Conservation (phyloP, 495 filamentous ascomycete species). For the Aspergillus bertholletiae region DNA sequence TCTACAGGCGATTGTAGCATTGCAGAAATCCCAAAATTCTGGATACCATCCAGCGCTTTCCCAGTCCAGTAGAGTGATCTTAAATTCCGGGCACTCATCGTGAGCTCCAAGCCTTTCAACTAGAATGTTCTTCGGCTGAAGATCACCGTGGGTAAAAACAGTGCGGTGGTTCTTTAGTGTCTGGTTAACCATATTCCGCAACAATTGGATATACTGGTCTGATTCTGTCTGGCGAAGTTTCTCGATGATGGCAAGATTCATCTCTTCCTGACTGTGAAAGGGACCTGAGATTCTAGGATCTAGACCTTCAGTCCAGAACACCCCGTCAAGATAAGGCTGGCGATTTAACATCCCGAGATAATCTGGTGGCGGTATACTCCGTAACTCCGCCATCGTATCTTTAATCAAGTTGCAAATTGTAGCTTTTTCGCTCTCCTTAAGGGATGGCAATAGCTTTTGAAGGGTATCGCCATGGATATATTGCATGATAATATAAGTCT, state of each 20-base stretch:
- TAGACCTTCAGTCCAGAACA: not conserved
- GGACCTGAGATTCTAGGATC: slow-evolving; percentile 7
- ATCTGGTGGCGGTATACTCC: slow-evolving; percentile 6
- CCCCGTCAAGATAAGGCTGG: slow-evolving; percentile 3
- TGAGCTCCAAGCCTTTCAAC: slow-evolving; percentile 4
- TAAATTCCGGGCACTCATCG: slow-evolving; percentile 17
- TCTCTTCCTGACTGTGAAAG: slow-evolving; percentile 4
- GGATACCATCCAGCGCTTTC: slow-evolving; percentile 47
- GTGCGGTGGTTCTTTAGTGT: slow-evolving; percentile 17
- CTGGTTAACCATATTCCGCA: slow-evolving; percentile 13
- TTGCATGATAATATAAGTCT: slow-evolving; percentile 22
- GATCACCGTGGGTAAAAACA: slow-evolving; percentile 30
- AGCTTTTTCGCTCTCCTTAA: slow-evolving; percentile 1
- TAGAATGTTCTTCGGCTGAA: slow-evolving; percentile 33
- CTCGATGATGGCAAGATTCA: slow-evolving; percentile 14
- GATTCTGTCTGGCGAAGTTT: slow-evolving; percentile 7
- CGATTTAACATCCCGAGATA: slow-evolving; percentile 2
- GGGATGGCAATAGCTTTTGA: slow-evolving; percentile 10
- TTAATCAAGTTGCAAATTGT: slow-evolving; percentile 11
- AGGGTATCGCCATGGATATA: slow-evolving; percentile 14
- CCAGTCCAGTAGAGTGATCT: slow-evolving; percentile 45
- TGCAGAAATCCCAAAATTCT: slow-evolving; percentile 47
- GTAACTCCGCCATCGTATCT: slow-evolving; percentile 10
- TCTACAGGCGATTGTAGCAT: slow-evolving; percentile 16
- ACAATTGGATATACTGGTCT: slow-evolving; percentile 9